Conservation (phyloP, 257 asterid species). For the Gentiana straminea region DNA sequence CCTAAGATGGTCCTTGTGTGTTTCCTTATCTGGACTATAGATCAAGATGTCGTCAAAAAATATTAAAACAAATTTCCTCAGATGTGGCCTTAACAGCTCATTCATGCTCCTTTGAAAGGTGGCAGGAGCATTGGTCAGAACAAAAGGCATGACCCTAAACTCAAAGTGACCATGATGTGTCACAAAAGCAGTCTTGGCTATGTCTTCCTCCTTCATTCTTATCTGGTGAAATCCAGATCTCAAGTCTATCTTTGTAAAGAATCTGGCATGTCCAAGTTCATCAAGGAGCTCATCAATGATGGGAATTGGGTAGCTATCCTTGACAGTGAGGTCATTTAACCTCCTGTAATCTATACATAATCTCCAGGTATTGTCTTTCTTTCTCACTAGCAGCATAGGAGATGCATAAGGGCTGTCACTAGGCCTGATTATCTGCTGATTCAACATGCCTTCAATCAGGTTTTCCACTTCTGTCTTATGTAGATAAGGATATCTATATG, state of each 20-base stretch:
- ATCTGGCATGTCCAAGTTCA: background rate
- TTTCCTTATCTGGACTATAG: background rate
- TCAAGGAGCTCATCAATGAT: background rate
- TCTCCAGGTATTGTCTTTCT: background rate
- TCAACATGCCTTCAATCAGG: background rate
- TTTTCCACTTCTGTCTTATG: background rate
- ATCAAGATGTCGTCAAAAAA: background rate
- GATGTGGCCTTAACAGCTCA: background rate
- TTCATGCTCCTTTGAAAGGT: background rate
- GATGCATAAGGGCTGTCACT: background rate
- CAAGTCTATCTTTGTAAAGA: background rate
- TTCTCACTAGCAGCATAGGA: background rate
- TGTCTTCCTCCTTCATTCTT: background rate
- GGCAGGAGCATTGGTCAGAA: background rate
- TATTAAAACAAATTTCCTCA: background rate
- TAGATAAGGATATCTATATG: conserved; percentile 1
- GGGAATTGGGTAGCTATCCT: background rate
- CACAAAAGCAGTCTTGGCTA: background rate
- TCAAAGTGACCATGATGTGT: background rate
- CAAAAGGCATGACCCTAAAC: background rate
- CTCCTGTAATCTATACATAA: background rate
- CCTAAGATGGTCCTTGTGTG: background rate
- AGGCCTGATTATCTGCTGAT: background rate
- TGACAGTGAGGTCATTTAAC: background rate
- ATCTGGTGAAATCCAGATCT: background rate